A percentile compares a stretch with the other conserved stretches of the same genome.
Evolutionary conservation across 306 rosid species (phyloP).

Genomic region (Oemleria cerasiformis): DNA sequence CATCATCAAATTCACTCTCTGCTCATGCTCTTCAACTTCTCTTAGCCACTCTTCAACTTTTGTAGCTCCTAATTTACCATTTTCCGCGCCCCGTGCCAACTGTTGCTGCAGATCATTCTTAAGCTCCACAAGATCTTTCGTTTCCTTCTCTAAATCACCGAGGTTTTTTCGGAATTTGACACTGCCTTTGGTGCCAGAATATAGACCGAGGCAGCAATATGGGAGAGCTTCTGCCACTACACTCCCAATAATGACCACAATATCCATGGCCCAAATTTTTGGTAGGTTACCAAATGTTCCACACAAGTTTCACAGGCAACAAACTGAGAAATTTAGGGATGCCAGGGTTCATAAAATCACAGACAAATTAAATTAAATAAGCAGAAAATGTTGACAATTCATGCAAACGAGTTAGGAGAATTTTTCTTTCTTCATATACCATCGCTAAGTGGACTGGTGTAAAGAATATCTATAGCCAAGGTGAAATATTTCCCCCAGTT

Average conservation of each 20-base stretch:
- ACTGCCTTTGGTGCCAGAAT: not conserved
- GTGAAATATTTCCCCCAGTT: too few relatives aligned
- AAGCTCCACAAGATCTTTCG: not conserved
- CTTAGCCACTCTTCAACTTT: conserved; percentile 4
- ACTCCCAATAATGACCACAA: not conserved
- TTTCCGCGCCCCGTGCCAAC: not conserved
- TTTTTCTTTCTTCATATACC: too few relatives aligned
- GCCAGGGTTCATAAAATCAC: not conserved
- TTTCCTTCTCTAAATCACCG: conserved; percentile 1
- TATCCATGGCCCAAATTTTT: conserved; percentile 6
- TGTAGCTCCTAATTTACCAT: not conserved
- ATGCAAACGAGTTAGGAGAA: too few relatives aligned
- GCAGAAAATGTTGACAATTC: too few relatives aligned
- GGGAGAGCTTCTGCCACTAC: not conserved
- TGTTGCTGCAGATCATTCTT: not conserved
- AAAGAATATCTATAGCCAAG: too few relatives aligned
- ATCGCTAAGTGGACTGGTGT: too few relatives aligned
- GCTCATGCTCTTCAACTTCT: not conserved
- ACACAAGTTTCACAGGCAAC: not conserved
- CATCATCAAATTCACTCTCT: not conserved
- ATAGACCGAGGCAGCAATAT: not conserved
- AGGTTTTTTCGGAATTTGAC: not conserved
- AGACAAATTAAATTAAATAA: not conserved
- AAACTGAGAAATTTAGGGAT: not conserved
- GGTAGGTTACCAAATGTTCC: not conserved